phyloP scores from a whole-genome alignment of 768 basidiomycete species.

The Tricholoma furcatifolium region DNA sequence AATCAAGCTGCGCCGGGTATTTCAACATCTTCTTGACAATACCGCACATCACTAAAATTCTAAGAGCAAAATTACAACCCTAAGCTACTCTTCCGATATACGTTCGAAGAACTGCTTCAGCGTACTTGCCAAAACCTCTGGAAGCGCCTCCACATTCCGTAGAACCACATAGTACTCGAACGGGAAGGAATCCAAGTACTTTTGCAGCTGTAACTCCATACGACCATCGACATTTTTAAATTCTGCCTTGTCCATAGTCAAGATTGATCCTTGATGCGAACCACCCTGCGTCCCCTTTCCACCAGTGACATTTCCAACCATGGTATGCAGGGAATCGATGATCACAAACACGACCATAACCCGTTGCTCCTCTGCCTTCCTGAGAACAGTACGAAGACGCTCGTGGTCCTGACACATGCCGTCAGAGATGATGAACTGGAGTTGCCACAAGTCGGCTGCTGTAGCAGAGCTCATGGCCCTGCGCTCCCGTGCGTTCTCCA shows the following conservation, averaged over 20 bases:
- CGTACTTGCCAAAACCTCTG: conserved; percentile 85
- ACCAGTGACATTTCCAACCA: conserved; percentile 12
- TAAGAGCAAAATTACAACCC: background rate
- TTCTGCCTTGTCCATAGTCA: conserved; percentile 89
- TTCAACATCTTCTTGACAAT: no score
- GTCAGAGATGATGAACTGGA: conserved; percentile 97
- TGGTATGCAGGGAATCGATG: conserved; percentile 78
- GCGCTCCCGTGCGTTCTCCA: conserved; percentile 75
- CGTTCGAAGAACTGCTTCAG: conserved; percentile 91
- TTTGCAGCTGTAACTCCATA: conserved; percentile 84
- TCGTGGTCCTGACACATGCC: conserved; percentile 99
- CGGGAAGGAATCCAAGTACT: conserved; percentile 95
- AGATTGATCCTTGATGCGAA: conserved; percentile 67
- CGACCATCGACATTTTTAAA: conserved; percentile 79
- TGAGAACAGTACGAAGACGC: conserved; percentile 69
- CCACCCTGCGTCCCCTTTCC: conserved; percentile 18
- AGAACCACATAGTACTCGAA: conserved; percentile 98
- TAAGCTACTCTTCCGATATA: conserved; percentile 63
- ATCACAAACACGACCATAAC: conserved; percentile 97
- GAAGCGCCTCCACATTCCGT: conserved; percentile 85
- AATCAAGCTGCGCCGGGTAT: no score
- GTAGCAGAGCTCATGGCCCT: conserved; percentile 58
- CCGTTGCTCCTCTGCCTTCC: conserved; percentile 84
- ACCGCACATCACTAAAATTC: background rate
- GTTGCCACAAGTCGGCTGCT: conserved; percentile 90